Percentiles rank a stretch among this genome's conserved stretches.
These are phyloP conservation scores for Cadophora gregata DNA, from an alignment of 2,329 filamentous ascomycete genomes.

Conservation along the genomic window DNA sequence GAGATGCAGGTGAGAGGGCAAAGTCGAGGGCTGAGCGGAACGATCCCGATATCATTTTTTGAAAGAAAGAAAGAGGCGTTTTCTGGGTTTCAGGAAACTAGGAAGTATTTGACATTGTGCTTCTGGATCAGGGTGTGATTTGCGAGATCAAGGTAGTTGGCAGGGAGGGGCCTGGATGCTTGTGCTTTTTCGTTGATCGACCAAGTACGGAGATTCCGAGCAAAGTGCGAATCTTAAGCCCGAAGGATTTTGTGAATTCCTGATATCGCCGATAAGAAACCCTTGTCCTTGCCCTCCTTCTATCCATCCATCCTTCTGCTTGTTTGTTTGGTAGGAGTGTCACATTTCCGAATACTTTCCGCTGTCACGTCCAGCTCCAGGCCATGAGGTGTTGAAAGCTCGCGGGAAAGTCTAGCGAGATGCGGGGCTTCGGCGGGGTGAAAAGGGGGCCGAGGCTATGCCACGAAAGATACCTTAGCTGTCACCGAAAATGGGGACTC, in stretches of 20 bases:
- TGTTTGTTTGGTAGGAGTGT: neutral
- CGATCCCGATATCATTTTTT: neutral
- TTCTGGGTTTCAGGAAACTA: neutral
- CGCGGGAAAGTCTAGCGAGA: conserved; percentile 20
- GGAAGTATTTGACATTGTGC: neutral
- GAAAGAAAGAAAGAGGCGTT: neutral
- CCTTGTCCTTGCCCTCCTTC: neutral
- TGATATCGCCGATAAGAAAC: conserved; percentile 1
- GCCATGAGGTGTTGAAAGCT: conserved; percentile 4
- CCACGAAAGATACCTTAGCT: neutral
- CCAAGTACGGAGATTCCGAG: neutral
- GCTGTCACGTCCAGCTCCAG: neutral
- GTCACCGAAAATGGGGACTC: neutral
- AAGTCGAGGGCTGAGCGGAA: conserved; percentile 12
- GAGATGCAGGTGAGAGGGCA: neutral
- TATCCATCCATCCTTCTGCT: neutral
- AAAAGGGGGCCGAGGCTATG: conserved; percentile 8
- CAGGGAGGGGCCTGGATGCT: neutral
- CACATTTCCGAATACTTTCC: neutral
- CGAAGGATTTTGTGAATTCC: conserved; percentile 6
- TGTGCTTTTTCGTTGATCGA: neutral
- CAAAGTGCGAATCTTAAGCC: conserved; percentile 1
- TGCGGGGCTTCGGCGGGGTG: conserved; percentile 12
- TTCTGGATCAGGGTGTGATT: conserved; percentile 9
- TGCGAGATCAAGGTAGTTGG: neutral